A percentile compares a stretch with the other conserved stretches of the same genome.
These are phyloP conservation scores for Claviceps sorghi DNA, from an alignment of 2,329 filamentous ascomycete genomes.

Conservation along the genomic window DNA sequence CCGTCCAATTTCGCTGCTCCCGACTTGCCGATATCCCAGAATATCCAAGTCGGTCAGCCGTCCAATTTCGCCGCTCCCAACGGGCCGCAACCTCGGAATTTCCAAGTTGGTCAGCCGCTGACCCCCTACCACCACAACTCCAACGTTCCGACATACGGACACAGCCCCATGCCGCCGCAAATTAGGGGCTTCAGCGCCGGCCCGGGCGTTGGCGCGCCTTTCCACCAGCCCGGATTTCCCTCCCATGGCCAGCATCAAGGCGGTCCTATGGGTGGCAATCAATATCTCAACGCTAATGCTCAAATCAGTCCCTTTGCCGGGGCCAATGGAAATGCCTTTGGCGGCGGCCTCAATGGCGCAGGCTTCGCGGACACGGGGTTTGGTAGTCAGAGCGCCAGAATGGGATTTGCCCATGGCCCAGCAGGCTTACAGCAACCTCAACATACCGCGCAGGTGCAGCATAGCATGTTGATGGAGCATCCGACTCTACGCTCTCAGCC, in stretches of 20 bases:
- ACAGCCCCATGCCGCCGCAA: conserved; percentile 21
- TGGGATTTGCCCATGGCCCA: conserved; percentile 65
- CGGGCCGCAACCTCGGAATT: background rate
- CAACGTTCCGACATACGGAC: background rate
- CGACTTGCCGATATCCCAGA: background rate
- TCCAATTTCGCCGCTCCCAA: no score
- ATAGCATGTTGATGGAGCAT: conserved; percentile 27
- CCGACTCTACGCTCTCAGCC: conserved; percentile 30
- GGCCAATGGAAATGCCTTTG: conserved; percentile 40
- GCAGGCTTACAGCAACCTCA: conserved; percentile 45
- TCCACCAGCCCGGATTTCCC: conserved; percentile 36
- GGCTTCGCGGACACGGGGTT: conserved; percentile 56
- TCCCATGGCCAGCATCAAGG: conserved; percentile 36
- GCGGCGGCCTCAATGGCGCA: conserved; percentile 41
- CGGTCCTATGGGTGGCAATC: conserved; percentile 46
- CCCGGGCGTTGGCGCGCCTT: conserved; percentile 23
- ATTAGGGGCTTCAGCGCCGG: conserved; percentile 24
- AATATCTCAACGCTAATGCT: conserved; percentile 57
- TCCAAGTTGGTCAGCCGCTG: background rate
- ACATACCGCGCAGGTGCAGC: conserved; percentile 29
- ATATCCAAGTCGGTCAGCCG: background rate
- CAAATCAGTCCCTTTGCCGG: conserved; percentile 51
- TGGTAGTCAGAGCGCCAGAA: conserved; percentile 73
- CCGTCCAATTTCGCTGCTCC: background rate
- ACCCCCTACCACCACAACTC: background rate